phyloP scores from a whole-genome alignment of 2,329 filamentous ascomycete species.

The Helotiales sp. region DNA sequence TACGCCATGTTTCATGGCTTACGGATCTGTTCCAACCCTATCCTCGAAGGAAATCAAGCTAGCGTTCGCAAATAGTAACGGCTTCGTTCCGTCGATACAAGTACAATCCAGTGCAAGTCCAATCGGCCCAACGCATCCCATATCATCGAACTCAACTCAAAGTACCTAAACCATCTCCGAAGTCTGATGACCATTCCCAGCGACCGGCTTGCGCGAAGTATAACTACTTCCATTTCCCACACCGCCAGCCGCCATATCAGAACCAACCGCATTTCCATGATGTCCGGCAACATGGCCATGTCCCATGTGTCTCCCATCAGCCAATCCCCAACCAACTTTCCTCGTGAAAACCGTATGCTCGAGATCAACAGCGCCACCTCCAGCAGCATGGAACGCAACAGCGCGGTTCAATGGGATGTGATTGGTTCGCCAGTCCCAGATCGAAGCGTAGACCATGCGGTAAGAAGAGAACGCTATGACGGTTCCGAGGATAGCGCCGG shows the following conservation, averaged over 20 bases:
- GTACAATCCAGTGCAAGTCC: background rate
- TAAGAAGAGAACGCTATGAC: slow-evolving; percentile 68
- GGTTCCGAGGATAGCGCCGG: slow-evolving; percentile 68
- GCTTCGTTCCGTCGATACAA: background rate
- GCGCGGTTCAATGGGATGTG: slow-evolving; percentile 68
- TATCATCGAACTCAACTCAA: background rate
- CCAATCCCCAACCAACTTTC: slow-evolving; percentile 63
- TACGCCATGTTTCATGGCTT: background rate
- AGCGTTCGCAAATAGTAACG: background rate
- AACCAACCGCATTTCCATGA: slow-evolving; percentile 1
- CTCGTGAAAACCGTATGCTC: slow-evolving; percentile 62
- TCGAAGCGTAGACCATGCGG: slow-evolving; percentile 68
- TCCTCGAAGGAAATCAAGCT: background rate
- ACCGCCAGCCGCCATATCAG: background rate
- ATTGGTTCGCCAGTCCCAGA: slow-evolving; percentile 72
- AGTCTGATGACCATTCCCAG: background rate
- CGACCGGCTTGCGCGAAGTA: slow-evolving; percentile 1
- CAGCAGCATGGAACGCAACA: slow-evolving; percentile 54
- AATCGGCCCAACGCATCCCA: background rate
- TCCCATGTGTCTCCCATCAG: background rate
- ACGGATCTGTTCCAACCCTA: background rate
- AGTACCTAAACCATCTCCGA: background rate
- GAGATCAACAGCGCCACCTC: slow-evolving; percentile 49
- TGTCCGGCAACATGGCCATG: slow-evolving; percentile 4
- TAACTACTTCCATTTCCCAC: background rate